A percentile compares a stretch with the other conserved stretches of the same genome.
phyloP scores from a whole-genome alignment of 2,329 filamentous ascomycete species.

The Aspergillus vadensis region DNA sequence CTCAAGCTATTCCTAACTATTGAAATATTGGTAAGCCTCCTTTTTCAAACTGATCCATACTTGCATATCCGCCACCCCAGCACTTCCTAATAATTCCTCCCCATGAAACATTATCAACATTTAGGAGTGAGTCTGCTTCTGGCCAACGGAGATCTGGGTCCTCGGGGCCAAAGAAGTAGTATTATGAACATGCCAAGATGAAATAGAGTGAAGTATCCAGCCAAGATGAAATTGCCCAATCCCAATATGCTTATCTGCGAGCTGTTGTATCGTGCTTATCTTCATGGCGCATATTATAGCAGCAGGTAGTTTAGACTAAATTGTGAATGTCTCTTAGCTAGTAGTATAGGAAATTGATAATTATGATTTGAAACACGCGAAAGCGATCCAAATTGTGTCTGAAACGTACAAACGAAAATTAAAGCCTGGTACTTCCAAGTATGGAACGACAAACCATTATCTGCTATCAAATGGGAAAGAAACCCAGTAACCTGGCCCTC shows the following conservation, averaged over 20 bases:
- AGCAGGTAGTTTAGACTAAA: not conserved
- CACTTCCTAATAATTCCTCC: constrained; percentile 14
- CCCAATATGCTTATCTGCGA: constrained; percentile 18
- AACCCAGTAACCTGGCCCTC: no score
- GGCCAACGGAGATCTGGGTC: constrained; percentile 12
- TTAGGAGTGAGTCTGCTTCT: constrained; percentile 6
- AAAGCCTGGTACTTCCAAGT: no score
- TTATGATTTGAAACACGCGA: no score
- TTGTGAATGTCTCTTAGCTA: no score
- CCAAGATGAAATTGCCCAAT: constrained; percentile 14
- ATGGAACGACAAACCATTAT: no score
- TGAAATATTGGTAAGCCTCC: not conserved
- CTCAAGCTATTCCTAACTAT: no score
- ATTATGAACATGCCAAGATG: constrained; percentile 14
- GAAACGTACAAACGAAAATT: no score
- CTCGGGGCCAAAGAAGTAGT: constrained; percentile 15
- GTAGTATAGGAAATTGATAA: no score
- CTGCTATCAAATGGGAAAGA: no score
- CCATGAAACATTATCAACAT: constrained; percentile 13
- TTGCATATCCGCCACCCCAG: not conserved
- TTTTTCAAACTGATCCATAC: not conserved
- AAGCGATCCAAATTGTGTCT: no score
- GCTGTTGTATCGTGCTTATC: constrained; percentile 23
- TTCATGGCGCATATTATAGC: constrained; percentile 35
- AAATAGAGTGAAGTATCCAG: constrained; percentile 16